Conservation (phyloP, 2,329 filamentous ascomycete species). For the Colletotrichum tabaci region DNA sequence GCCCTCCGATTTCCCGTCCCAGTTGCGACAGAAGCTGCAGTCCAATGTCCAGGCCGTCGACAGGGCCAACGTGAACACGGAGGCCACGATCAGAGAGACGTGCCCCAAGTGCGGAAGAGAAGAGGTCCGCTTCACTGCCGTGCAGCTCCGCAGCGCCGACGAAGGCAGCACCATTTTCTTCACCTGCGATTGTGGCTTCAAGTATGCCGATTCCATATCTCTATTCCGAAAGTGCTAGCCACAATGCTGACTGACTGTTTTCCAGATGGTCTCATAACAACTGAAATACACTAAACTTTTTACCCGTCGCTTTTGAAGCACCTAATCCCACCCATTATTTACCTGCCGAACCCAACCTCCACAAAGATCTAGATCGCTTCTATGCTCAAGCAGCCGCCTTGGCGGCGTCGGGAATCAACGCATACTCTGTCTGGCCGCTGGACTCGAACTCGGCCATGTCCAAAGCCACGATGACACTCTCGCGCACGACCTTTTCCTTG, state of each 20-base stretch:
- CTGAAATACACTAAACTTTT: conserved; percentile 52
- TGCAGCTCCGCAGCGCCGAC: conserved; percentile 92
- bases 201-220: conserved; percentile 66
- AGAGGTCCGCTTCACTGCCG: conserved; percentile 87
- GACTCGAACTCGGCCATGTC: conserved; percentile 99
- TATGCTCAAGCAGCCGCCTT: conserved; percentile 57
- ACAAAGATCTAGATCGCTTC: conserved; percentile 14
- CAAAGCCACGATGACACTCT: conserved; percentile 94
- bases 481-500: conserved; percentile 91
- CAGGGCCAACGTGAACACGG: conserved; percentile 82
- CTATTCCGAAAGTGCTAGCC: conserved; percentile 10
- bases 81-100: conserved; percentile 75
- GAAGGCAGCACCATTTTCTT: conserved; percentile 96
- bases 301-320: conserved; percentile 37
- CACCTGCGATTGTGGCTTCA: conserved; percentile 87
- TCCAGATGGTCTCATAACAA: conserved; percentile 73
- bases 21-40: conserved; percentile 84
- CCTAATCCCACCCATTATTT: conserved; percentile 41
- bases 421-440: conserved; percentile 90
- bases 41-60: conserved; percentile 90
- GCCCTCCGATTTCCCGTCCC: conserved; percentile 89
- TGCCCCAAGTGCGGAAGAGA: conserved; percentile 87
- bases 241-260: conserved; percentile 46
- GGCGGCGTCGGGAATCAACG: conserved; percentile 80
- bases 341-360: conserved; percentile 34